Evolutionary conservation across 306 rosid genomes (phyloP), one percentile per base, ranked within the genome.

Genomic region (Arachis stenosperma): DNA sequence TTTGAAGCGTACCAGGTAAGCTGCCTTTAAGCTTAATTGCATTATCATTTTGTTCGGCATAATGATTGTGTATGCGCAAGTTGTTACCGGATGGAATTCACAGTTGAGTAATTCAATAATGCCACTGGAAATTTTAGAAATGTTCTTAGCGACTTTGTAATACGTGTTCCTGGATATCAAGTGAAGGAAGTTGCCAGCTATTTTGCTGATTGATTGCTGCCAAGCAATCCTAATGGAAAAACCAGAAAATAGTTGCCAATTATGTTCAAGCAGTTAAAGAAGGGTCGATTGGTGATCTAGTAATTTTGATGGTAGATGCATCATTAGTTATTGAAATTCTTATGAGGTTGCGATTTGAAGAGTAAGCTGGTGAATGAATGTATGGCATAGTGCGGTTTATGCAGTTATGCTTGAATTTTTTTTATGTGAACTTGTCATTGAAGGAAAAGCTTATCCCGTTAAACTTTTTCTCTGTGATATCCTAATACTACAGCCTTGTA

Each of bases 1-100:
- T 89, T 83, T 36, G 94, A 89, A 81, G 94, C 94, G 12, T 89
- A 86, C 71, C 94, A 89, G 91, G 94, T 89, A 36, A 46, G 0
- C 12, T 70, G 30, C 52, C 37, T 57, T 55, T n/a, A 8, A 53
- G 58, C 46, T 73, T 13, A 14, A 8, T 29, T 5, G 68, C 60
- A 41, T 73, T 47, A 59, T 54, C 6, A n/a, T 52, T 52, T 52
- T 14, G 58, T 59, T 59, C 64, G n/a, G 14, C 47, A 9, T 33
- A 52, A 13, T 14, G 39, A 52, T n/a, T 52, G 57, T 52, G 57
- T 3, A 44, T 30, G 33, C 57, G 71, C 67, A 47, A 12, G 52
- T 47, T 53, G 53, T 64, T 54, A 72, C 40, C 5, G 43, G 15
- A 51, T 14, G 43, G 55, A 40, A 51, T 63, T 22, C 60, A 22